A percentile compares a stretch with the other conserved stretches of the same genome.
These are phyloP conservation scores for Aotearoamyces nothofagi DNA, from an alignment of 2,329 filamentous ascomycete genomes.

Conservation along the genomic window DNA sequence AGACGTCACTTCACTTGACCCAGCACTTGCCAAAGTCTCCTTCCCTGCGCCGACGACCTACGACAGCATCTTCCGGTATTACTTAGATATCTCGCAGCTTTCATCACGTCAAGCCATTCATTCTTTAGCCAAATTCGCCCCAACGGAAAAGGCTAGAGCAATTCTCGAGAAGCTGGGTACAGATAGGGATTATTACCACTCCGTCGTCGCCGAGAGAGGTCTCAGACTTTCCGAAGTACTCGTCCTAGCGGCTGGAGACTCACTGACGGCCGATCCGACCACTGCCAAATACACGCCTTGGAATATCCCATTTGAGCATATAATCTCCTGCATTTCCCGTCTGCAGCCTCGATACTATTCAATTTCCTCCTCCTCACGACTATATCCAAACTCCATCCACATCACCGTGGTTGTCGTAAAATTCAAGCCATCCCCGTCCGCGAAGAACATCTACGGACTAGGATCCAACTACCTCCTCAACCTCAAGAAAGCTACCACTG, in stretches of 20 bases:
- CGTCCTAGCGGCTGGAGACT: too few species aligned
- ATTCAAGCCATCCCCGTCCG: not conserved
- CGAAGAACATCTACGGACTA: not conserved
- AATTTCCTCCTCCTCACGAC: conserved; percentile 1
- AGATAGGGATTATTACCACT: conserved; percentile 2
- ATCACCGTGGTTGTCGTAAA: conserved; percentile 1
- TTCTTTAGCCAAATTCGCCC: not conserved
- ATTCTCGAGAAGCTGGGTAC: not conserved
- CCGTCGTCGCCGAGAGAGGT: not conserved
- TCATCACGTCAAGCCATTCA: not conserved
- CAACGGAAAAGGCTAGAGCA: not conserved
- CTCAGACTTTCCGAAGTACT: conserved; percentile 1
- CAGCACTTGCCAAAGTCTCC: conserved; percentile 1
- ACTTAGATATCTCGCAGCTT: conserved; percentile 3
- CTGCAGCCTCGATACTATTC: conserved; percentile 4
- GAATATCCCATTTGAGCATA: conserved; percentile 1
- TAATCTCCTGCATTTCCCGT: not conserved
- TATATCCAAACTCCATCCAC: not conserved
- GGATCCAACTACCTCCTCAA: conserved; percentile 1
- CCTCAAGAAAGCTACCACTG: not conserved
- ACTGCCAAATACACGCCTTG: not conserved
- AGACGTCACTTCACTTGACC: too few species aligned
- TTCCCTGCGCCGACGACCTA: conserved; percentile 1
- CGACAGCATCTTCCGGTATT: conserved; percentile 1
- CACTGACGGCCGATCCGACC: not conserved